Evolutionary conservation across 768 basidiomycete species (phyloP).

Genomic region (Pleurotus salmoneostramineus): DNA sequence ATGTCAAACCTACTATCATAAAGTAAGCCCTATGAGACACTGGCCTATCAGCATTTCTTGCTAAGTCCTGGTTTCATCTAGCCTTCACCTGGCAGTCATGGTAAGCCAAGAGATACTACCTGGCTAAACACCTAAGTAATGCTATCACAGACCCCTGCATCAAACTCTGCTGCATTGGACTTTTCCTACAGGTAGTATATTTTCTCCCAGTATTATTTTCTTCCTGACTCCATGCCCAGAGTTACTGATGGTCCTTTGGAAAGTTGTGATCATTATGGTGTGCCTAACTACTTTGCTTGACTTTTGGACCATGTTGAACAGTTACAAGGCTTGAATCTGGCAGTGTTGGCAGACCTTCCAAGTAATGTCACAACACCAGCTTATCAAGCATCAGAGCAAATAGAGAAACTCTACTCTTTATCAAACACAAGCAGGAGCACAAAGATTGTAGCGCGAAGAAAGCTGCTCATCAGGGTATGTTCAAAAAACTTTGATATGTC

Average conservation of each 20-base stretch:
- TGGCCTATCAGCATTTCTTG: too few species aligned
- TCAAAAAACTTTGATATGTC: not conserved
- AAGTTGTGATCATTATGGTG: conserved; percentile 71
- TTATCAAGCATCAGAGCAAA: conserved; percentile 51
- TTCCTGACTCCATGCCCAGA: conserved; percentile 28
- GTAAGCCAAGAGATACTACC: conserved; percentile 27
- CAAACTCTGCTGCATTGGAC: conserved; percentile 58
- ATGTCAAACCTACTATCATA: conserved; percentile 72
- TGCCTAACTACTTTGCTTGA: conserved; percentile 5
- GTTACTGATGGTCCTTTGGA: conserved; percentile 71
- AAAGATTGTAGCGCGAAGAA: conserved; percentile 57
- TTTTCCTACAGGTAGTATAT: conserved; percentile 71
- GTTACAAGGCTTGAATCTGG: conserved; percentile 76
- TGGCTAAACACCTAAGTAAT: not conserved
- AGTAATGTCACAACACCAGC: conserved; percentile 61
- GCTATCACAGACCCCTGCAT: conserved; percentile 46
- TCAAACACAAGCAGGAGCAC: conserved; percentile 61
- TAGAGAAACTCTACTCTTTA: conserved; percentile 54
- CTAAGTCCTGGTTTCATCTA: conserved; percentile 22
- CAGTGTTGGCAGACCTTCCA: conserved; percentile 84
- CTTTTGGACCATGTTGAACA: not conserved
- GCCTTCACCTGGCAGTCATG: conserved; percentile 81
- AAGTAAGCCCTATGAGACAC: conserved; percentile 45
- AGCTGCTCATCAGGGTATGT: conserved; percentile 62
- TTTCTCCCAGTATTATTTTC: not conserved